Percentiles rank a stretch among this genome's conserved stretches.
Evolutionary conservation across 2,329 filamentous ascomycete genomes (phyloP).

Genomic region (Microcyclospora pomicola): DNA sequence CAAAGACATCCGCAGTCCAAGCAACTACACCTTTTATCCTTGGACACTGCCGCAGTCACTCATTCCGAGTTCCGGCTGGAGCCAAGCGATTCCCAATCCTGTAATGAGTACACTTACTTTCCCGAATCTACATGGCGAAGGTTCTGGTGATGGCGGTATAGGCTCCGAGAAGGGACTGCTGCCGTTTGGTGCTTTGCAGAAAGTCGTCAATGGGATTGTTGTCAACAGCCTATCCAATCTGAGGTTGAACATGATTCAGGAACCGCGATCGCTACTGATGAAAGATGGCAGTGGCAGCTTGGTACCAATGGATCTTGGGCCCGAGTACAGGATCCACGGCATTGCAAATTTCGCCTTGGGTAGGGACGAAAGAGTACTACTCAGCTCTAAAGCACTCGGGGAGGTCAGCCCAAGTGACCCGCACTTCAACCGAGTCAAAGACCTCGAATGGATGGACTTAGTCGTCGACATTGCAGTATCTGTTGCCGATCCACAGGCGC

Average conservation of each 20-base stretch:
- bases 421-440: constrained; percentile 66
- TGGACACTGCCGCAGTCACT: constrained; percentile 76
- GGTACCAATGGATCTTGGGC: constrained; percentile 22
- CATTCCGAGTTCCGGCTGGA: constrained; percentile 65
- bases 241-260: constrained; percentile 53
- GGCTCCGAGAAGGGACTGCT: constrained; percentile 9
- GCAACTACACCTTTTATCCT: constrained; percentile 76
- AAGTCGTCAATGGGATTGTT: constrained; percentile 44
- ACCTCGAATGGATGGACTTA: constrained; percentile 59
- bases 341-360: constrained; percentile 72
- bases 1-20: constrained; percentile 44
- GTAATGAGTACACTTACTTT: constrained; percentile 59
- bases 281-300: constrained; percentile 7
- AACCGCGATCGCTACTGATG: constrained; percentile 32
- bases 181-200: constrained; percentile 35
- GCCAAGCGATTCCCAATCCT: constrained; percentile 55
- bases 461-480: constrained; percentile 41
- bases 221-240: constrained; percentile 48
- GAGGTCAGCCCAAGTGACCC: constrained; percentile 67
- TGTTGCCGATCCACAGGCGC: not conserved
- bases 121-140: constrained; percentile 31
- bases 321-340: constrained; percentile 58
- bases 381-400: constrained; percentile 53
- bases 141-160: not conserved
- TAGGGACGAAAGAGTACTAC: constrained; percentile 73